Evolutionary conservation across 495 filamentous ascomycete genomes (phyloP).

Genomic region (Filosporella fistucella): DNA sequence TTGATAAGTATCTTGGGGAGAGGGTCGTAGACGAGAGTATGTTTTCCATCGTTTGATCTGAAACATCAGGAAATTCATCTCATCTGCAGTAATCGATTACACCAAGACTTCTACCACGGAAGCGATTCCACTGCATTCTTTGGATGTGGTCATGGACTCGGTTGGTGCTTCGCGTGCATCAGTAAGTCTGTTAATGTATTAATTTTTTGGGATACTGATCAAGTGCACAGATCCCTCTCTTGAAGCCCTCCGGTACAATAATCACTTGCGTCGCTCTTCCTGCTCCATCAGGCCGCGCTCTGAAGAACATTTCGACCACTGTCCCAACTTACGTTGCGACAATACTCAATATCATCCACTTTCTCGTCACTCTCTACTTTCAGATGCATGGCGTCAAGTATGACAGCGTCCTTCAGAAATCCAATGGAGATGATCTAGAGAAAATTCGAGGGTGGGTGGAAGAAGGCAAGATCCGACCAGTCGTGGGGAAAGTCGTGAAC

Average conservation of each 20-base stretch:
- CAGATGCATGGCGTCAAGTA: conserved; percentile 31
- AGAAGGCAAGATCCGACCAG: conserved; percentile 34
- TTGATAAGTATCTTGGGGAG: conserved; percentile 34
- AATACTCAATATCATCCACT: conserved; percentile 30
- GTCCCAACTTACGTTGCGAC: conserved; percentile 29
- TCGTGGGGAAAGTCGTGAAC: conserved; percentile 35
- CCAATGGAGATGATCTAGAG: conserved; percentile 36
- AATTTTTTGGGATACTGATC: no score
- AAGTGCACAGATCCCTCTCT: conserved; percentile 1
- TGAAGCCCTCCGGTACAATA: conserved; percentile 4
- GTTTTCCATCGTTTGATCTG: no score
- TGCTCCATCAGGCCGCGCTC: conserved; percentile 4
- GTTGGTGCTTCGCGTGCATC: conserved; percentile 29
- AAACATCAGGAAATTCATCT: no score
- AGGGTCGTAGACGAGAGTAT: conserved; percentile 16
- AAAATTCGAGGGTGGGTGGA: conserved; percentile 36
- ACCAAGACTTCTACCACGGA: conserved; percentile 33
- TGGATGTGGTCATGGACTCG: conserved; percentile 51
- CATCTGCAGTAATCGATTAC: conserved; percentile 43
- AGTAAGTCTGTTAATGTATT: no score
- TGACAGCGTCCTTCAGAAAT: conserved; percentile 35
- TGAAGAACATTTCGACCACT: conserved; percentile 23
- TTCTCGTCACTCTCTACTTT: conserved; percentile 22
- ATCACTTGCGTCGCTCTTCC: conserved; percentile 4
- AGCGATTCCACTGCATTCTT: conserved; percentile 33